These are phyloP conservation scores for Nicotiana otophora DNA, from an alignment of 257 asterid species.

Conservation along the genomic window DNA sequence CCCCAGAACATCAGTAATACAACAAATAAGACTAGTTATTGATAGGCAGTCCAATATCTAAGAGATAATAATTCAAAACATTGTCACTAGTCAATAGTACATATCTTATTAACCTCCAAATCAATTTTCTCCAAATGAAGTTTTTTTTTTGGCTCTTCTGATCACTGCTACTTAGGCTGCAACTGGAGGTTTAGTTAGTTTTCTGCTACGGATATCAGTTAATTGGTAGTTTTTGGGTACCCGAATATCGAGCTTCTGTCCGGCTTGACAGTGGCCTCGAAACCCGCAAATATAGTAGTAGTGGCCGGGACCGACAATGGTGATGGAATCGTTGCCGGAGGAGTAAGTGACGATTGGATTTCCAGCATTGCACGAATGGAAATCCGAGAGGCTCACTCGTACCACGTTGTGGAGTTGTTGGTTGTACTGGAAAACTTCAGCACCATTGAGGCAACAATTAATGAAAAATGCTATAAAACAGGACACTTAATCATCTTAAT, in stretches of 20 bases:
- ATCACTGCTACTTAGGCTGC: neutral
- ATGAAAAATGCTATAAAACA: too few relatives aligned
- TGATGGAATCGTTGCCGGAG: constrained; percentile 23
- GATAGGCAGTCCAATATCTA: neutral
- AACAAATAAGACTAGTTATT: neutral
- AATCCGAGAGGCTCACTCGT: constrained; percentile 22
- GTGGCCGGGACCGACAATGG: constrained; percentile 16
- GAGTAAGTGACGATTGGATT: constrained; percentile 23
- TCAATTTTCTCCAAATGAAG: neutral
- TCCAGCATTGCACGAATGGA: constrained; percentile 21
- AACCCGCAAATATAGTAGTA: constrained; percentile 25
- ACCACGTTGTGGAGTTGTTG: constrained; percentile 21
- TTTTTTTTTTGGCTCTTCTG: neutral
- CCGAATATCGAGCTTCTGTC: constrained; percentile 21
- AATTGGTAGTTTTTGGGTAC: neutral
- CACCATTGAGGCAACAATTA: neutral
- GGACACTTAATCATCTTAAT: too few relatives aligned
- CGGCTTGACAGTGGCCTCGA: constrained; percentile 26
- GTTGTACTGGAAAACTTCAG: constrained; percentile 23
- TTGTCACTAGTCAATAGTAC: neutral
- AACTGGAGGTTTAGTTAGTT: neutral
- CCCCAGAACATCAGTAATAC: neutral
- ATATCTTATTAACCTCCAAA: neutral
- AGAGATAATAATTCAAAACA: neutral
- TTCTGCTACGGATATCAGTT: neutral